These are phyloP conservation scores for Annulohypoxylon bovei DNA, from an alignment of 495 filamentous ascomycete species.

Conservation along the genomic window DNA sequence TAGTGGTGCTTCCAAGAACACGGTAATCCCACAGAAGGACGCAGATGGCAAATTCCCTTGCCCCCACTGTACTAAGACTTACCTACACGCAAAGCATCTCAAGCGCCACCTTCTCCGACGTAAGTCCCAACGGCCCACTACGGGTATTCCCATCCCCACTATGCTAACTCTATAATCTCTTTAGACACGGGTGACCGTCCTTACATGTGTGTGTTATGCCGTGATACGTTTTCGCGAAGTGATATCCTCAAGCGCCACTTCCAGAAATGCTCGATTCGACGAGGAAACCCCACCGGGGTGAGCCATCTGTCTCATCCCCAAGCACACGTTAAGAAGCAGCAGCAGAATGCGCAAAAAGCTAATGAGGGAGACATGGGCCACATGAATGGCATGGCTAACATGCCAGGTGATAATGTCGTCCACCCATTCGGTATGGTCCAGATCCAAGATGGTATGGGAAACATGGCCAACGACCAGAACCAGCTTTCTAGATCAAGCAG, in stretches of 20 bases:
- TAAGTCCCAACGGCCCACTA: conserved; percentile 64
- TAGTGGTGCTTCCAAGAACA: conserved; percentile 75
- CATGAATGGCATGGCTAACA: conserved; percentile 63
- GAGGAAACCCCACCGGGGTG: conserved; percentile 91
- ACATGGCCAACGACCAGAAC: conserved; percentile 62
- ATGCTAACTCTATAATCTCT: conserved; percentile 28
- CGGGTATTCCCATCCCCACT: conserved; percentile 13
- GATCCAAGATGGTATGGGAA: conserved; percentile 58
- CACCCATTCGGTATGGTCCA: conserved; percentile 61
- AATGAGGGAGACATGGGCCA: conserved; percentile 61
- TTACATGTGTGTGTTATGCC: conserved; percentile 95
- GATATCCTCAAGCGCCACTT: conserved; percentile 99
- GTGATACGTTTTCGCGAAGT: conserved; percentile 97
- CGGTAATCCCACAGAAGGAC: conserved; percentile 88
- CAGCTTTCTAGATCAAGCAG: conserved; percentile 68
- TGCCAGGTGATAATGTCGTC: conserved; percentile 61
- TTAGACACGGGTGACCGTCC: conserved; percentile 94
- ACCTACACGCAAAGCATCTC: conserved; percentile 95
- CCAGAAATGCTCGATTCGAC: conserved; percentile 94
- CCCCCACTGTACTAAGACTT: conserved; percentile 96
- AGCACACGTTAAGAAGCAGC: conserved; percentile 82
- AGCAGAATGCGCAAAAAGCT: conserved; percentile 68
- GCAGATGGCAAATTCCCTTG: conserved; percentile 97
- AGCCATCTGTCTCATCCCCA: conserved; percentile 92
- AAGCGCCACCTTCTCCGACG: conserved; percentile 95